Evolutionary conservation across 2,329 filamentous ascomycete genomes (phyloP).

Genomic region (Phialocephala sp.): DNA sequence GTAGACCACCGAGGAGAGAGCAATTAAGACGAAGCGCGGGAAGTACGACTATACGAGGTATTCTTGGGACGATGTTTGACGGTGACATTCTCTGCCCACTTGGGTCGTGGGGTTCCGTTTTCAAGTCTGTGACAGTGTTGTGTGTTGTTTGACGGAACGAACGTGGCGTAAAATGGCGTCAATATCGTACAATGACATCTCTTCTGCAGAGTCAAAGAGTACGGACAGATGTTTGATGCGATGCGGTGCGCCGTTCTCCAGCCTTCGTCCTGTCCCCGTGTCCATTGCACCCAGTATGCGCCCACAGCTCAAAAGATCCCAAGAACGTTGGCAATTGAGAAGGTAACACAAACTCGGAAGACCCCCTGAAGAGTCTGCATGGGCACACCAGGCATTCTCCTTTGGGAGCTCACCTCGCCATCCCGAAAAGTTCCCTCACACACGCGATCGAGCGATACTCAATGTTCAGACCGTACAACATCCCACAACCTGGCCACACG

Average conservation of each 20-base stretch:
- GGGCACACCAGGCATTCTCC: no score
- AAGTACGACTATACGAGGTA: not conserved
- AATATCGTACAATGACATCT: not conserved
- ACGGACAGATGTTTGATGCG: not conserved
- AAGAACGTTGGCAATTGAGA: no score
- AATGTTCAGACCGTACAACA: not conserved
- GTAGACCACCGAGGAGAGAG: not conserved
- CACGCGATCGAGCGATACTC: not conserved
- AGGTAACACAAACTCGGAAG: no score
- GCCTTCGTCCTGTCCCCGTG: not conserved
- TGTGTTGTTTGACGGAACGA: not conserved
- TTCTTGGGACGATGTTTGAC: not conserved
- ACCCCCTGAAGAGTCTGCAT: no score
- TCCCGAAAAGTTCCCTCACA: no score
- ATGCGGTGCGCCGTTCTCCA: not conserved
- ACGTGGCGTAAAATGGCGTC: not conserved
- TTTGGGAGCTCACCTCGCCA: no score
- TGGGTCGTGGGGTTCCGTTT: not conserved
- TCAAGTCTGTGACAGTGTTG: not conserved
- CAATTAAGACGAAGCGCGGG: constrained; percentile 10
- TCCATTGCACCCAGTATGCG: not conserved
- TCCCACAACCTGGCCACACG: not conserved
- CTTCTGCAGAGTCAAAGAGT: not conserved
- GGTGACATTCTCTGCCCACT: not conserved
- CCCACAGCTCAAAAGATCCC: no score